Evolutionary conservation across 306 rosid species (phyloP).

Genomic region (Psophocarpus tetragonolobus): DNA sequence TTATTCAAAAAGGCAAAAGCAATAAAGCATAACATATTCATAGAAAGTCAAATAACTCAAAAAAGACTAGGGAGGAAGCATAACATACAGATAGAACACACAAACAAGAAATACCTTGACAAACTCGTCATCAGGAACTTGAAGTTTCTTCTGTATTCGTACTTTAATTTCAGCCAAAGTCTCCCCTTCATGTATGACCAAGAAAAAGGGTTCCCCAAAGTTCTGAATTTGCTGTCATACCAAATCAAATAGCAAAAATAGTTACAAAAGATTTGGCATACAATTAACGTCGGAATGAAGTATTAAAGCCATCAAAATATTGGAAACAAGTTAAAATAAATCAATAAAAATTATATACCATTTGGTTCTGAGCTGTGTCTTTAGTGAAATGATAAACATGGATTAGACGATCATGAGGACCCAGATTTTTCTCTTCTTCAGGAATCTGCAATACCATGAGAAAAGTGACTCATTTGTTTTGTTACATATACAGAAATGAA

Average conservation of each 20-base stretch:
- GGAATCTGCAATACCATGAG: slow-evolving; percentile 55
- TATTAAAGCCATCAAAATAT: slow-evolving; percentile 14
- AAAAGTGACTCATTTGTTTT: neutral
- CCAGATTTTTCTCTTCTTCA: slow-evolving; percentile 83
- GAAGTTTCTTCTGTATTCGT: slow-evolving; percentile 75
- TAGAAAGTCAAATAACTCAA: too few species aligned
- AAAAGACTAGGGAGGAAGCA: neutral
- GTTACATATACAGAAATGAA: neutral
- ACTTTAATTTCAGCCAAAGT: slow-evolving; percentile 68
- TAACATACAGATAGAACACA: neutral
- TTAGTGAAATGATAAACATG: slow-evolving; percentile 90
- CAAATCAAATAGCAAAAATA: slow-evolving; percentile 25
- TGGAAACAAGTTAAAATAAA: slow-evolving; percentile 23
- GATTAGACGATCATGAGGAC: slow-evolving; percentile 72
- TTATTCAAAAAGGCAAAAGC: neutral
- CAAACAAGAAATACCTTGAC: slow-evolving; percentile 57
- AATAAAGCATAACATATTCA: neutral
- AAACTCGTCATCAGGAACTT: slow-evolving; percentile 87
- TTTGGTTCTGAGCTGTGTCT: slow-evolving; percentile 79
- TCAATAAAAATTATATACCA: slow-evolving; percentile 44
- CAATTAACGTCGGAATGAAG: neutral
- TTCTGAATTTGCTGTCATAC: slow-evolving; percentile 75
- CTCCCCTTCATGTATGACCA: slow-evolving; percentile 89
- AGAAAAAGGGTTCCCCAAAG: slow-evolving; percentile 91
- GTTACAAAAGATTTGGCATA: neutral